Base-by-base conservation (phyloP, 116 monocot species). In the Zostera marina region DNA sequence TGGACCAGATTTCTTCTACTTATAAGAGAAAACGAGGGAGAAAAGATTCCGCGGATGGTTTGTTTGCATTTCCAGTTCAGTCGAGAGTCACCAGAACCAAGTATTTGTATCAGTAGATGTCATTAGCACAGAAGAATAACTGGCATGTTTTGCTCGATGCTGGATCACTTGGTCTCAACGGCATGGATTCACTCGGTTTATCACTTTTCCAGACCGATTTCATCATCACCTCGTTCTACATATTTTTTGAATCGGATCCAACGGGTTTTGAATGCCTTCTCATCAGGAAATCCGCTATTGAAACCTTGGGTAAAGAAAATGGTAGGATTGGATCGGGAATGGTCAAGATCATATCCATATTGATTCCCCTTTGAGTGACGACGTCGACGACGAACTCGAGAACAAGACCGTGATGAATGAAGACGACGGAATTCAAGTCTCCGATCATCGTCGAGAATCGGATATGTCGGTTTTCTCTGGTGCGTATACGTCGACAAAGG, bases 101-200 rank as follows among this genome's bases (percentile, higher is more conserved):
- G 82, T 98, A 98, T 58, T 88, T 90, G 0, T 98, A 98, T 59
- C 85, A 98, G 65, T 98, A 90, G 96, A 98, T 98, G 96, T 82
- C 96, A 7, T 59, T 98, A 71, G 96, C 89, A 1, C 96, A 96
- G 71, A 79, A 89, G 74, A 85, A 89, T 58, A 80, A 80, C 65
- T 96, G 96, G 96, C 96, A 96, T 72, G 89, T 96, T 5, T 66
- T 96, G 76, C 85, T 96, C 14, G 96, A 96, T 72, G 96, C 96
- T 3, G 96, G 96, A 4, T 79, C 96, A 13, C 72, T 96, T 66
- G 96, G 96, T 48, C 96, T 89, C 5, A 96, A 96, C 54, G 96
- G 89, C 58, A 96, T 89, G 96, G 96, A 96, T 66, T 96, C 96
- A 0, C 82, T 96, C 7, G 96, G 96, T 20, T 57, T 96, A 14